Evolutionary conservation across 2,329 filamentous ascomycete genomes (phyloP), one percentile per base, ranked within the genome.

Genomic region (Nectriaceae sp.): DNA sequence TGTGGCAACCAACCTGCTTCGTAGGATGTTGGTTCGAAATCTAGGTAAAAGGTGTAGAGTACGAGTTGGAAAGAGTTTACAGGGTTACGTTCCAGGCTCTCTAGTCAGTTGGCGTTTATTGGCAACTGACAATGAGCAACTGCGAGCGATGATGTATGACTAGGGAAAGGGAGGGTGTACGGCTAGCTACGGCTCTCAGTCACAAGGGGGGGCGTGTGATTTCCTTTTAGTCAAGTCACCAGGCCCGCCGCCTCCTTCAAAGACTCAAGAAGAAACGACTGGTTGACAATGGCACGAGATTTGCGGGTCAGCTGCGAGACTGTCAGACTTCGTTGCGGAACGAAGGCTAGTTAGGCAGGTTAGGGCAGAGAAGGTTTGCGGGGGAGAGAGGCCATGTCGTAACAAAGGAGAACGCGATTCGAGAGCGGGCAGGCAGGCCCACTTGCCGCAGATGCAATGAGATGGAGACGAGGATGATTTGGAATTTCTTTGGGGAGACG

Each of bases 151-250:
- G 53, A 55, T 59, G 56, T 52, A 59, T 40, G 54, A 42, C 50
- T 53, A 48, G 40, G 35, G 37, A 40, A n/a, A 19, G 39, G 47
- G 44, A 53, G 56, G 51, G 52, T 49, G 46, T 55, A 59, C 56
- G 56, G 56, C 46, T 59, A 59, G 47, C 40, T 56, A 54, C 56
- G 56, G 52, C 56, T 51, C 49, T 38, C 35, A 45, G 53, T 51
- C 24, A 13, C 24, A 29, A 29, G 47, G 46, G 47, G 50, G 53
- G 53, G 56, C 56, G 56, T 59, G 56, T 59, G 56, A 59, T 46
- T 37, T 52, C 24, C 24, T 6, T 6, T 29, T 6, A 29, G 6
- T 6, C 13, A 49, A 56, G 53, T 52, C 41, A 37, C 52, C n/a
- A 35, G 36, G 29, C 42, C 47, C 52, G 21, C 4, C n/a, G 21